These are phyloP conservation scores for Abortiporus biennis DNA, from an alignment of 1,284 basidiomycete species.

Conservation along the genomic window DNA sequence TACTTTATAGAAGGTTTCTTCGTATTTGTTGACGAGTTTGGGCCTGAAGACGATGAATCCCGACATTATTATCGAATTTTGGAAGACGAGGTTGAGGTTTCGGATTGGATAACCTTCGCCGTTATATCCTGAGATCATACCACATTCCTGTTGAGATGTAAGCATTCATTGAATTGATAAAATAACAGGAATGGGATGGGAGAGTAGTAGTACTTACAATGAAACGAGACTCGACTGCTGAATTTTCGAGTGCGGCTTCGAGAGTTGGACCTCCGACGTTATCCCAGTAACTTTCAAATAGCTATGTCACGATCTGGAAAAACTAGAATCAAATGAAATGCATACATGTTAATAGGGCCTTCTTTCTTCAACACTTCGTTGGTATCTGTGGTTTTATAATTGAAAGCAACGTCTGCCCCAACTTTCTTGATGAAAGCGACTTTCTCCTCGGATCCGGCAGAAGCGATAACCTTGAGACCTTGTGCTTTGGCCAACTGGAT, in stretches of 20 bases:
- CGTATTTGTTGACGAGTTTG: constrained; percentile 8
- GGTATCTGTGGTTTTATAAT: constrained; percentile 40
- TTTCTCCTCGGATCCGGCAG: constrained; percentile 45
- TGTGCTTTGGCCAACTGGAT: constrained; percentile 60
- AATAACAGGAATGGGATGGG: neutral
- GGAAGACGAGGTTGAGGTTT: constrained; percentile 9
- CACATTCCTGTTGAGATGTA: constrained; percentile 10
- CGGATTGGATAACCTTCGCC: constrained; percentile 15
- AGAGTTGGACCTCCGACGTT: constrained; percentile 61
- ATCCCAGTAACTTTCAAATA: constrained; percentile 33
- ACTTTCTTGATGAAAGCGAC: constrained; percentile 37
- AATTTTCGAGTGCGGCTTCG: constrained; percentile 44
- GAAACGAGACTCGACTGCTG: constrained; percentile 44
- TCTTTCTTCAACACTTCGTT: constrained; percentile 34
- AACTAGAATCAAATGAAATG: neutral
- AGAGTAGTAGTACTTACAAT: constrained; percentile 33
- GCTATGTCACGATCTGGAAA: neutral
- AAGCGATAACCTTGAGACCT: constrained; percentile 47
- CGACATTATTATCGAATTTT: constrained; percentile 39
- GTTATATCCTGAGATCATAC: constrained; percentile 21
- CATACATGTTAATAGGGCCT: constrained; percentile 28
- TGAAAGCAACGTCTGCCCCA: constrained; percentile 42
- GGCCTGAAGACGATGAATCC: constrained; percentile 28
- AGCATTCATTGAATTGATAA: neutral
- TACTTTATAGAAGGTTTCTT: constrained; percentile 9